These are phyloP conservation scores for Gossypium lobatum DNA, from an alignment of 441 rosid genomes.

Conservation along the genomic window DNA sequence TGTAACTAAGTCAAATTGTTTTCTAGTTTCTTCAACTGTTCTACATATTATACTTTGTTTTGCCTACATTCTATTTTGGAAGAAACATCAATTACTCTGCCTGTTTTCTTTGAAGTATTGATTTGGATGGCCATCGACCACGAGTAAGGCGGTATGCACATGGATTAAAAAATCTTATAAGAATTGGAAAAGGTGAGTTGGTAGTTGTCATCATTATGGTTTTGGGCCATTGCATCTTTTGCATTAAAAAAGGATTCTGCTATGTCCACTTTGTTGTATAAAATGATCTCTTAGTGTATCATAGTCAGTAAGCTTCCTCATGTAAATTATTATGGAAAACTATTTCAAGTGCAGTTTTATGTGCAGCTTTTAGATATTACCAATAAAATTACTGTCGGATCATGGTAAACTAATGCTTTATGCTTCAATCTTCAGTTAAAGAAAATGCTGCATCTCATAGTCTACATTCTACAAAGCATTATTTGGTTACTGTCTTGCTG, in stretches of 20 bases:
- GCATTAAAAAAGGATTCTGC: neutral
- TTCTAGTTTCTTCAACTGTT: neutral
- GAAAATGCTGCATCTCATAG: neutral
- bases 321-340: neutral
- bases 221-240: conserved; percentile 1
- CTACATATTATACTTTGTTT: conserved; percentile 3
- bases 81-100: conserved; percentile 2
- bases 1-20: neutral
- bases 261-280: neutral
- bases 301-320: neutral
- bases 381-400: neutral
- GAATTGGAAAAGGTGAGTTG: conserved; percentile 85
- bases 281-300: conserved; percentile 4
- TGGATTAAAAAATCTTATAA: conserved; percentile 75
- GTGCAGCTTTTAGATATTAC: conserved; percentile 5
- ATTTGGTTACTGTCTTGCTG: neutral
- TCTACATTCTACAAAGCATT: neutral
- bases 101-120: conserved; percentile 51
- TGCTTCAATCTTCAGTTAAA: neutral
- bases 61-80: neutral
- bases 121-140: conserved; percentile 87
- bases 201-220: conserved; percentile 2
- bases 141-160: conserved; percentile 88
- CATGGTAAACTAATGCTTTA: conserved; percentile 4
- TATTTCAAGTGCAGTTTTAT: neutral